A percentile compares a stretch with the other conserved stretches of the same genome.
phyloP scores from a whole-genome alignment of 2,329 filamentous ascomycete species.

The Curvularia eragrostidis region DNA sequence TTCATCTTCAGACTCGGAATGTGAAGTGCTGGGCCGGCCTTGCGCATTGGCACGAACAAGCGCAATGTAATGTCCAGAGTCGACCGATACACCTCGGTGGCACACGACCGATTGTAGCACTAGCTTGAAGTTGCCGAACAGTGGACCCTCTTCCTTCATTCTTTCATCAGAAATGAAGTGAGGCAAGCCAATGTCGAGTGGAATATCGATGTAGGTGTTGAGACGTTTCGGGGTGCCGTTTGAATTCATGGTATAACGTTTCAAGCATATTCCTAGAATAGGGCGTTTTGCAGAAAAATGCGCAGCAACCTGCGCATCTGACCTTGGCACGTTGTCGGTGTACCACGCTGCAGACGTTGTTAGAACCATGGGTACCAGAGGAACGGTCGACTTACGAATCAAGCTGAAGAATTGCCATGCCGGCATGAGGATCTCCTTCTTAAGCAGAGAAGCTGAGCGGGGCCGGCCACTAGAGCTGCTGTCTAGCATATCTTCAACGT shows the following conservation, averaged over 20 bases:
- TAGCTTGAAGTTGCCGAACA: conserved; percentile 91
- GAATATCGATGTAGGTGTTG: conserved; percentile 89
- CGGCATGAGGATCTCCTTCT: conserved; percentile 90
- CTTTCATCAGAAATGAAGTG: conserved; percentile 87
- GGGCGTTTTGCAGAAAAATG: conserved; percentile 85
- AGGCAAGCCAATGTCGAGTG: conserved; percentile 79
- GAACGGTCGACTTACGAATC: conserved; percentile 68
- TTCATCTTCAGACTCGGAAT: conserved; percentile 54
- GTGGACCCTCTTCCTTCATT: conserved; percentile 67
- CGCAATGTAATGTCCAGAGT: conserved; percentile 90
- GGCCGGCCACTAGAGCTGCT: conserved; percentile 43
- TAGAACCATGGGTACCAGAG: conserved; percentile 10
- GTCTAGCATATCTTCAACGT: conserved; percentile 49
- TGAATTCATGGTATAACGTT: conserved; percentile 80
- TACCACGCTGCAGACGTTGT: conserved; percentile 74
- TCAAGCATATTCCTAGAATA: conserved; percentile 89
- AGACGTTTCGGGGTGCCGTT: conserved; percentile 73
- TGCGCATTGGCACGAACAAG: conserved; percentile 74
- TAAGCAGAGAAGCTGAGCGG: conserved; percentile 51
- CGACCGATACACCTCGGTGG: conserved; percentile 82
- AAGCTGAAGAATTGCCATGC: conserved; percentile 98
- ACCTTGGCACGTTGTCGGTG: conserved; percentile 68
- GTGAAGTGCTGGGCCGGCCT: conserved; percentile 48
- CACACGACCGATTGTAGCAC: conserved; percentile 91
- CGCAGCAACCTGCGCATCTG: conserved; percentile 81